These are phyloP conservation scores for Aspergillus sparsus DNA, from an alignment of 495 filamentous ascomycete genomes.

Conservation along the genomic window DNA sequence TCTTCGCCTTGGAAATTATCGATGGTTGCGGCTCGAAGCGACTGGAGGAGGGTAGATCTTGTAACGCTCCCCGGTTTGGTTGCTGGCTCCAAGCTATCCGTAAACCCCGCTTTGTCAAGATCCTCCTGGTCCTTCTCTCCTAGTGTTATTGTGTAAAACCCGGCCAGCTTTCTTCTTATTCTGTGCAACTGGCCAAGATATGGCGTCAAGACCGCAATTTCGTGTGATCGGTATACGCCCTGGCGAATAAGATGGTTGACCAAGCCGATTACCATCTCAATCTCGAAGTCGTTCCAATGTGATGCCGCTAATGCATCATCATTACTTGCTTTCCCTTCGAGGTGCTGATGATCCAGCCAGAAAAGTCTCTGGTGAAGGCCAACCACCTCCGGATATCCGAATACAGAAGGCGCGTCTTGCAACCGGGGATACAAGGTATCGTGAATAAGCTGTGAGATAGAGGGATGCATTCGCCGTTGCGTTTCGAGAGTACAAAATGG, in stretches of 20 bases:
- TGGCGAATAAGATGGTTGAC: slow-evolving; percentile 75
- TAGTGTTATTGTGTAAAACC: slow-evolving; percentile 61
- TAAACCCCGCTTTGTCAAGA: slow-evolving; percentile 53
- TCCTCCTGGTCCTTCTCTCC: slow-evolving; percentile 67
- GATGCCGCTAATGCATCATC: slow-evolving; percentile 53
- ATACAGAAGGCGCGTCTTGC: slow-evolving; percentile 56
- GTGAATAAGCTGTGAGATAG: slow-evolving; percentile 60
- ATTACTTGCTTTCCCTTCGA: slow-evolving; percentile 48
- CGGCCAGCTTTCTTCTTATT: slow-evolving; percentile 52
- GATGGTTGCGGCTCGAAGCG: slow-evolving; percentile 73
- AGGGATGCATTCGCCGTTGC: slow-evolving; percentile 79
- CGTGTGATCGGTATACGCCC: slow-evolving; percentile 59
- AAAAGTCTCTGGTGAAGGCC: slow-evolving; percentile 69
- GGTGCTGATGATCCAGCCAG: slow-evolving; percentile 69
- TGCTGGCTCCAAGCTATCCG: slow-evolving; percentile 20
- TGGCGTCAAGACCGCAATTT: slow-evolving; percentile 81
- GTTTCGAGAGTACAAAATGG: slow-evolving; percentile 61
- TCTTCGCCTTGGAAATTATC: slow-evolving; percentile 88
- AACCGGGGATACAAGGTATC: slow-evolving; percentile 66
- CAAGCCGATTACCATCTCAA: slow-evolving; percentile 63
- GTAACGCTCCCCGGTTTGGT: neutral
- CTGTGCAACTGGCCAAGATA: slow-evolving; percentile 72
- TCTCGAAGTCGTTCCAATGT: slow-evolving; percentile 67
- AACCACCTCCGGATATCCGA: slow-evolving; percentile 56
- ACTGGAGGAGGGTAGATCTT: slow-evolving; percentile 54